Evolutionary conservation across 2,329 filamentous ascomycete species (phyloP), one percentile per base, ranked within the genome.

Genomic region (Ophiostoma montium): DNA sequence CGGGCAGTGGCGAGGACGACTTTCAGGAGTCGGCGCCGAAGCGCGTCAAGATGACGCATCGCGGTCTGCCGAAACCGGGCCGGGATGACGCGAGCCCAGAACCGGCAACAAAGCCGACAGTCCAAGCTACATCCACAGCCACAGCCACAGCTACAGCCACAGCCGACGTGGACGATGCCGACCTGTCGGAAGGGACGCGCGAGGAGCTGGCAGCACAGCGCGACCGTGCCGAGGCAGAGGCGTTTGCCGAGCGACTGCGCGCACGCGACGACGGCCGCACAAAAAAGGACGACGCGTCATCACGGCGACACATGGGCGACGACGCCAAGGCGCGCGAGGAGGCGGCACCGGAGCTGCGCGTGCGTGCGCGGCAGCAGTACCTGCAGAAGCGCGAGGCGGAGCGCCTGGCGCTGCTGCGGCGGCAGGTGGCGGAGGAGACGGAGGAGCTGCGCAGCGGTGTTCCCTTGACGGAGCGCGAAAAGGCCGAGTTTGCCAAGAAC

Each of bases 301-400:
- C 80, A 53, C 70, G 82, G 45, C 70, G 80, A 53, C 71, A 74
- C 1, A 63, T 85, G 51, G 80, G 78, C 11, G 80, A 84, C 53
- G 80, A 88, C 61, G 72, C 80, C 4, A 74, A 75, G 35, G 77
- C 82, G 7, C 73, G 83, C 50, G 73, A 72, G 53, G 80, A 80
- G 9, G 84, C 84, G n/a, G 74, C 95, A 62, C 80, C 82, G 3
- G 88, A 94, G 53, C 66, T 95, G 16, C 76, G 92, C 38, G 72
- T 92, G 59, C 78, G 87, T 31, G 94, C 89, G 3, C 78, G 92
- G 53, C 89, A 95, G 61, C 83, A 92, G 56, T 98, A 98, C 61
- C 72, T 98, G 30, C 87, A 88, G 65, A 96, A 98, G 70, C 77
- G 92, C 54, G 89, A 95, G 62, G 72, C 83, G 0, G 87, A 96